Base-by-base conservation (phyloP, 805 yeast species). In the Zygotorulaspora sp. region DNA sequence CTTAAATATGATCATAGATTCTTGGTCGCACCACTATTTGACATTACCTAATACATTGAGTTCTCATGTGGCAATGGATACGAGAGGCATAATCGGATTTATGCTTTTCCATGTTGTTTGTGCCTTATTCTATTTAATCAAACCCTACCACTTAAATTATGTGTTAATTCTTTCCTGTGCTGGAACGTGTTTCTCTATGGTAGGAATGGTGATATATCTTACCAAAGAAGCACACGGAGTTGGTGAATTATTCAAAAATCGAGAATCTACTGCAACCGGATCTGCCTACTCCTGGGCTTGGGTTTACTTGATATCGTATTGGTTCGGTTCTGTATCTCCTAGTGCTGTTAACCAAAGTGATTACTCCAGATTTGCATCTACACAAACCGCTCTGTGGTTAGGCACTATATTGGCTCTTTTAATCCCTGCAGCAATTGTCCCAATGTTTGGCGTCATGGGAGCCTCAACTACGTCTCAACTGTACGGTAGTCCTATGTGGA, bases 81-180 rank as follows among this genome's bases (percentile, higher is more conserved):
- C 66, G 6, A 58, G 65, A 51, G 68, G 70, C 19, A 62, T 72
- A 34, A 57, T 70, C 23, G 66, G 66, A 1, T 64, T 63, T 43
- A 50, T 71, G 20, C 41, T 69, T 14, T 71, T 66, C 47, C 71
- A 68, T 41, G 45, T 68, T 2, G 43, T 28, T 3, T 32, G 28
- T 19, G 26, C 26, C 28, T 32, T 55, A 13, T 52, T 61, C 28
- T 50, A 57, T 8, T 56, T 57, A 37, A 47, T 60, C 23, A 55
- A 53, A 32, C 67, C 67, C 2, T 66, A 63, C 40, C 50, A 50
- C 19, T 44, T 63, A 21, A 57, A 58, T 41, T 42, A 41, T 6
- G 53, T 56, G 5, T 50, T 62, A 40, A 61, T 51, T 29, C 26
- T 57, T 18, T 37, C 64, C 32, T 54, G 62, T 14, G 2, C 54